Evolutionary conservation across 345 rosid genomes (phyloP).

Genomic region (Boechera retrofracta): DNA sequence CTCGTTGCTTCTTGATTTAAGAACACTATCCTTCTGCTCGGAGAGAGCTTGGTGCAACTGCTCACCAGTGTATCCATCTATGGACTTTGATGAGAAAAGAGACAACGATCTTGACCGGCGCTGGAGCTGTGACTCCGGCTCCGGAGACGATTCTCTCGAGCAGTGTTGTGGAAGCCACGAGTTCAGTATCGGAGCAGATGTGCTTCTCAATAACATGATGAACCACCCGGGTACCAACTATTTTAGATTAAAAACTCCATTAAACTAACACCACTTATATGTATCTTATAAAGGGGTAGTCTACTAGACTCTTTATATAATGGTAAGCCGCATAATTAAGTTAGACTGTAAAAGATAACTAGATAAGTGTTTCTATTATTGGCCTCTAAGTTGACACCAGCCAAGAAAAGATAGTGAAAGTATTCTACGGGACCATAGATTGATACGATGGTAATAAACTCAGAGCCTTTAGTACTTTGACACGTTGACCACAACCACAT

Average conservation of each 20-base stretch:
- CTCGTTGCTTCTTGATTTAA: constrained; percentile 20
- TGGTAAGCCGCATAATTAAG: constrained; percentile 24
- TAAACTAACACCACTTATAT: constrained; percentile 12
- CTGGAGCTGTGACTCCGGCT: constrained; percentile 55
- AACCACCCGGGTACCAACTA: not conserved
- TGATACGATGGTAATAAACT: not conserved
- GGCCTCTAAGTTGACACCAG: constrained; percentile 20
- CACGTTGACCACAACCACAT: constrained; percentile 41
- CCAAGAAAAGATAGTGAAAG: constrained; percentile 13
- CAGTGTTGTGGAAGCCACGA: constrained; percentile 56
- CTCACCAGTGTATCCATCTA: constrained; percentile 47
- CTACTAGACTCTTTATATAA: constrained; percentile 34
- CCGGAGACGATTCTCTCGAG: constrained; percentile 53
- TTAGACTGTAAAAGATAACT: constrained; percentile 30
- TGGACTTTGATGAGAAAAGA: constrained; percentile 39
- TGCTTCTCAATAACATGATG: constrained; percentile 60
- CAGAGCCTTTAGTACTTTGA: constrained; percentile 35
- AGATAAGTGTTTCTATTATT: constrained; percentile 34
- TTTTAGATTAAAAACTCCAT: constrained; percentile 8
- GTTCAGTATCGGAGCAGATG: constrained; percentile 56
- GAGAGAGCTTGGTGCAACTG: constrained; percentile 36
- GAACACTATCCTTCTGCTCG: constrained; percentile 36
- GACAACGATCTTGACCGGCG: constrained; percentile 50
- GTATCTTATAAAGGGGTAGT: not conserved
- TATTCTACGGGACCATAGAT: constrained; percentile 30